Percentiles rank a stretch among this genome's conserved stretches.
These are phyloP conservation scores for Solidago caesia DNA, from an alignment of 129 eudicot species.

Conservation along the genomic window DNA sequence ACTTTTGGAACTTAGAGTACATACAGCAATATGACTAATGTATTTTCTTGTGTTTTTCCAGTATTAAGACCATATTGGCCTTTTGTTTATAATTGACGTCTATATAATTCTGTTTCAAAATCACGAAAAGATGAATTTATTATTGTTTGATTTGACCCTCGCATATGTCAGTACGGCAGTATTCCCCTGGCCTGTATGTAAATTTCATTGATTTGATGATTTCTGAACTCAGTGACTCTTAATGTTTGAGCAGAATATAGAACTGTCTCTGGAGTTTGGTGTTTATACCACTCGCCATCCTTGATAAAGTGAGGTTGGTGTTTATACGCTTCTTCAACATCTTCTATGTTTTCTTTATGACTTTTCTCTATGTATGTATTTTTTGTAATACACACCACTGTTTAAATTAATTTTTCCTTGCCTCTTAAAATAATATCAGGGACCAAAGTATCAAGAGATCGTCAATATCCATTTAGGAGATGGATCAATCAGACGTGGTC, in stretches of 20 bases:
- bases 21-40: background rate
- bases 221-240: background rate
- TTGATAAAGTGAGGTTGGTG: conserved; percentile 89
- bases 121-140: background rate
- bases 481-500: conserved; percentile 97
- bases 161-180: background rate
- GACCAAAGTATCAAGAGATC: conserved; percentile 96
- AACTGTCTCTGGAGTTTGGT: conserved; percentile 99
- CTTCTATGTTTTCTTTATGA: background rate
- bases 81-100: background rate
- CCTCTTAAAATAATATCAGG: conserved; percentile 45
- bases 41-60: background rate
- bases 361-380: conserved; percentile 2
- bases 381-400: conserved; percentile 17
- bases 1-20: background rate
- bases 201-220: conserved; percentile 5
- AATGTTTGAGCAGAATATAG: conserved; percentile 67
- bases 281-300: conserved; percentile 95
- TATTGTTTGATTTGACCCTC: background rate
- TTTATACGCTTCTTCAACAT: conserved; percentile 13
- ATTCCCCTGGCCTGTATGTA: conserved; percentile 1
- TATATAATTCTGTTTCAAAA: background rate
- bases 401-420: conserved; percentile 10
- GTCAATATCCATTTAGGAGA: conserved; percentile 97
- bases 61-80: background rate